Evolutionary conservation across 352 stramenopile species (phyloP).

Genomic region (Lagenidium giganteum): DNA sequence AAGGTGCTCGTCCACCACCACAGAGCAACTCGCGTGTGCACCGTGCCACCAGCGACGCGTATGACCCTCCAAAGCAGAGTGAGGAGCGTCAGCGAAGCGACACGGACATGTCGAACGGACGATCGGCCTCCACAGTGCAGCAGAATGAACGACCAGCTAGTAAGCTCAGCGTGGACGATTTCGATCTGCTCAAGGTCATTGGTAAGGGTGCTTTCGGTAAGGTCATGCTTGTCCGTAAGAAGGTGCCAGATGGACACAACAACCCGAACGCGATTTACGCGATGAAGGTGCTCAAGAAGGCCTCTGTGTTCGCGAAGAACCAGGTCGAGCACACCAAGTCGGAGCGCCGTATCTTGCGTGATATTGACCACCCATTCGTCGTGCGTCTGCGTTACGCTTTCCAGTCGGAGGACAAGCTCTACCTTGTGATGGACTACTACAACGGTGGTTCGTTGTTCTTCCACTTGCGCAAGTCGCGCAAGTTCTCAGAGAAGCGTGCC

Average conservation of each 20-base stretch:
- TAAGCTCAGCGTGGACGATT: conserved; percentile 90
- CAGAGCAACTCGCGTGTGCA: conserved; percentile 40
- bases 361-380: conserved; percentile 92
- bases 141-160: conserved; percentile 10
- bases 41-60: conserved; percentile 56
- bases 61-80: conserved; percentile 22
- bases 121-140: conserved; percentile 38
- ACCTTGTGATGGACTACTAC: conserved; percentile 93
- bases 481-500: conserved; percentile 85
- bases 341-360: conserved; percentile 85
- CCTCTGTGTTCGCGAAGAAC: conserved; percentile 88
- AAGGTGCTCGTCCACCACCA: conserved; percentile 46
- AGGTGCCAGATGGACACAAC: conserved; percentile 58
- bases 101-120: conserved; percentile 68
- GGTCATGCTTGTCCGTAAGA: conserved; percentile 94
- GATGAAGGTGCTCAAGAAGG: conserved; percentile 94
- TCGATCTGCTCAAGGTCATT: conserved; percentile 94
- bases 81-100: conserved; percentile 56
- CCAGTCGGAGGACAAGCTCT: conserved; percentile 91
- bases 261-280: conserved; percentile 86
- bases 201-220: conserved; percentile 96
- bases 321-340: conserved; percentile 93
- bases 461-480: conserved; percentile 87
- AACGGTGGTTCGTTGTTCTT: conserved; percentile 91
- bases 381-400: conserved; percentile 92